Conservation (phyloP, 1,139 yeast genomes). For the Protomyces inouyei region DNA sequence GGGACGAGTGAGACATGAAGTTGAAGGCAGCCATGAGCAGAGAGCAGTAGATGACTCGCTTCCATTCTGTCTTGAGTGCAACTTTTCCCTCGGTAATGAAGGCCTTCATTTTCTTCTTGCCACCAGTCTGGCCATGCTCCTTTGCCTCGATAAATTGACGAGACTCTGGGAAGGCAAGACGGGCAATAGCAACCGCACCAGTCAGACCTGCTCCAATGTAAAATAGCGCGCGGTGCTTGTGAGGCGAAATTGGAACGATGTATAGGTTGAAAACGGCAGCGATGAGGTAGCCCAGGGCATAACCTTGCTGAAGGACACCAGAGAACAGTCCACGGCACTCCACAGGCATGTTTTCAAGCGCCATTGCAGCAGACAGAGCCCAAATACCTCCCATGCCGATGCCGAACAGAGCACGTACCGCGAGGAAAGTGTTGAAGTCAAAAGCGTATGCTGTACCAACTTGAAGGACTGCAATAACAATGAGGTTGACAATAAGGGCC, state of each 20-base stretch:
- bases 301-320: conserved; percentile 68
- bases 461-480: conserved; percentile 56
- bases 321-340: conserved; percentile 59
- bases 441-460: conserved; percentile 68
- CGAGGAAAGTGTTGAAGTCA: conserved; percentile 60
- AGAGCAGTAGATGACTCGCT: conserved; percentile 48
- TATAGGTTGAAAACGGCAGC: conserved; percentile 61
- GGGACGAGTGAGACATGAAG: conserved; percentile 48
- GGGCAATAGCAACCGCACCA: conserved; percentile 52
- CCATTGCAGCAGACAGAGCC: conserved; percentile 63
- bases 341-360: conserved; percentile 60
- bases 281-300: conserved; percentile 55
- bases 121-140: conserved; percentile 12
- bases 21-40: conserved; percentile 60
- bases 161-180: conserved; percentile 57
- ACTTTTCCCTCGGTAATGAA: conserved; percentile 36
- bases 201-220: conserved; percentile 78
- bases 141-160: conserved; percentile 46
- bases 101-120: conserved; percentile 18
- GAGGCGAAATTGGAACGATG: conserved; percentile 53
- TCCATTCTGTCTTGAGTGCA: conserved; percentile 42
- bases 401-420: conserved; percentile 65
- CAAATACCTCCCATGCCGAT: conserved; percentile 67
- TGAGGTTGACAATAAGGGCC: conserved; percentile 56
- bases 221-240: conserved; percentile 69